Base-by-base conservation (phyloP, 345 rosid genomes). In the Populus alba region DNA sequence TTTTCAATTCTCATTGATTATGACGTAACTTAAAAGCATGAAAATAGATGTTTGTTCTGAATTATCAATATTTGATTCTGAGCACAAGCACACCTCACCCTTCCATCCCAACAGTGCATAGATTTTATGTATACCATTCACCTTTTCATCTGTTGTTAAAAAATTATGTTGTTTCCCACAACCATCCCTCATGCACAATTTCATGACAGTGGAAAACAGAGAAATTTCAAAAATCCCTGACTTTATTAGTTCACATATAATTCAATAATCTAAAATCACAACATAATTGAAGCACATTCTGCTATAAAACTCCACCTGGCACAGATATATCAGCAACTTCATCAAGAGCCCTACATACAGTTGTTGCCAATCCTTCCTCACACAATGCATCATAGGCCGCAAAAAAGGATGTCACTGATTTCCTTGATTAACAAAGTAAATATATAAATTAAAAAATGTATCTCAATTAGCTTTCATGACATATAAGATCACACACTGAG, bases 261-360 rank as follows among this genome's bases (percentile, higher is more conserved):
- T 4, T 22, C 66, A 78, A 61, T 25, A 33, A 71, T 62, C n/a
- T 10, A 62, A 59, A 71, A 13, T 51, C 17, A 37, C 62, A 31
- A 25, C 8, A 70, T 62, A 17, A 45, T n/a, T 27, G 35, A 82
- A 69, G 68, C 57, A 49, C 9, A 38, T 23, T 67, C 62, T 39
- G 71, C 25, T 55, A 29, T 37, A 72, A 80, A 73, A 68, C 31
- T 41, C 59, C 85, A 96, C 99, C 99, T 85, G 97, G 92, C 70
- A 94, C 87, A 80, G 99, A 94, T 83, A 92, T 86, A 86, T 93
- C 98, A 43, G 98, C 92, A 86, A 95, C 88, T 85, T 95, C 97
- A 85, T 91, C 89, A 25, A 96, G 97, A 83, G 97, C 95, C 79
- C 84, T 86, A 80, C 97, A 96, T n/a, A 96, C 98, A 78, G 97